phyloP scores from a whole-genome alignment of 2,329 filamentous ascomycete species.

The Scleromitrula shiraiana region DNA sequence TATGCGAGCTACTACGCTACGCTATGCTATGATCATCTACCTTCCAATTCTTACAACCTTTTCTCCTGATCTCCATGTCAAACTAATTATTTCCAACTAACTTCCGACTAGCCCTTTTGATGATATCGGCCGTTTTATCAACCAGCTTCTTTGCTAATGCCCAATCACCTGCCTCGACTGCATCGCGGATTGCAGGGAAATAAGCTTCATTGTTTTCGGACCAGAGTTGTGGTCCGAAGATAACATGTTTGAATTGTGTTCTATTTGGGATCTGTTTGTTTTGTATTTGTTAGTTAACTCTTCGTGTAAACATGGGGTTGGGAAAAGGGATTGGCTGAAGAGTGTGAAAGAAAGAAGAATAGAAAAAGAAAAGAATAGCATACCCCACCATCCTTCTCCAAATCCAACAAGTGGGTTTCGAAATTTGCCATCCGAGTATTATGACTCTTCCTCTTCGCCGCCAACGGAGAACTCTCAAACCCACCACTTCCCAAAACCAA shows the following conservation, averaged over 20 bases:
- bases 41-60: background rate
- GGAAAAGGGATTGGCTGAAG: too few species aligned
- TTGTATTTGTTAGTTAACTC: background rate
- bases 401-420: slow-evolving; percentile 74
- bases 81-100: background rate
- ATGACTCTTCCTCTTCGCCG: slow-evolving; percentile 60
- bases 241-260: slow-evolving; percentile 86
- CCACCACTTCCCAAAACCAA: slow-evolving; percentile 63
- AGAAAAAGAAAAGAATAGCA: slow-evolving; percentile 34
- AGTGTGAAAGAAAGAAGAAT: background rate
- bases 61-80: background rate
- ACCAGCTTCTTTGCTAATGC: slow-evolving; percentile 57
- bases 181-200: slow-evolving; percentile 82
- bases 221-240: slow-evolving; percentile 80
- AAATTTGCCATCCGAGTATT: slow-evolving; percentile 75
- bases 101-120: slow-evolving; percentile 48
- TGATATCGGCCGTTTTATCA: slow-evolving; percentile 60
- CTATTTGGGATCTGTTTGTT: slow-evolving; percentile 63
- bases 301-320: background rate
- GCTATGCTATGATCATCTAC: too few species aligned
- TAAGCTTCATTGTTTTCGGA: slow-evolving; percentile 57
- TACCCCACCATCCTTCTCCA: slow-evolving; percentile 65
- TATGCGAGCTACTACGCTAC: too few species aligned
- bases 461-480: slow-evolving; percentile 65
- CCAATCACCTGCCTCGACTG: slow-evolving; percentile 66